phyloP scores from a whole-genome alignment of 805 yeast species.

The Helenozyma rhizophorensis region DNA sequence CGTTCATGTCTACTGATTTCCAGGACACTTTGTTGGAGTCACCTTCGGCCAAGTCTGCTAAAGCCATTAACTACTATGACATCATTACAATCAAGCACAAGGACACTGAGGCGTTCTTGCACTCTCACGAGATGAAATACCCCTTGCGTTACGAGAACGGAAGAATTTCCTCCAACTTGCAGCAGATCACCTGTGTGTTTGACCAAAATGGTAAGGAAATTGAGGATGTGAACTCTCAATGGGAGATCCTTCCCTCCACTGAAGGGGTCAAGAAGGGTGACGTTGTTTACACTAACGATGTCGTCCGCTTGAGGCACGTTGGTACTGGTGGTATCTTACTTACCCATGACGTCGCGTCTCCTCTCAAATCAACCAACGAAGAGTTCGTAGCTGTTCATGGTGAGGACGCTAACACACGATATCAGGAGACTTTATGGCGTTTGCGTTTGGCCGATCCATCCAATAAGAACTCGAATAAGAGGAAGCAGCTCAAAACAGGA shows the following conservation, averaged over 20 bases:
- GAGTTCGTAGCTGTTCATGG: constrained; percentile 75
- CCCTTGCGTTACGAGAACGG: constrained; percentile 96
- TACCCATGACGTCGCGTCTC: constrained; percentile 96
- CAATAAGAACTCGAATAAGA: constrained; percentile 39
- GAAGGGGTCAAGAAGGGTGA: constrained; percentile 23
- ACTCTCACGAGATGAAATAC: constrained; percentile 72
- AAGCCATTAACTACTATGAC: constrained; percentile 72
- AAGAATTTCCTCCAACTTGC: constrained; percentile 88
- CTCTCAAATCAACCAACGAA: constrained; percentile 85
- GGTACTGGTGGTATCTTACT: constrained; percentile 74
- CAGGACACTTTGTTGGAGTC: constrained; percentile 90
- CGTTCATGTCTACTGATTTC: constrained; percentile 91
- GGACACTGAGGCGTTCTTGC: constrained; percentile 73
- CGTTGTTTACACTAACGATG: constrained; percentile 61
- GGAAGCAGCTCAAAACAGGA: constrained; percentile 60
- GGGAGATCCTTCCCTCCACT: constrained; percentile 74
- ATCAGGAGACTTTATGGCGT: constrained; percentile 74
- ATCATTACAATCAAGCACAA: constrained; percentile 73
- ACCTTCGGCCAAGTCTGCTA: constrained; percentile 65
- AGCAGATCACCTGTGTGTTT: constrained; percentile 78
- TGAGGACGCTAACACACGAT: constrained; percentile 55
- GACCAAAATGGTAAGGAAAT: constrained; percentile 29
- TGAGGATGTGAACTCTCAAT: constrained; percentile 65
- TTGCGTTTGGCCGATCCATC: constrained; percentile 47
- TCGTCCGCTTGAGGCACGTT: constrained; percentile 75